Base-by-base conservation (phyloP, 2,329 filamentous ascomycete species). In the Phyllosticta citriasiana region DNA sequence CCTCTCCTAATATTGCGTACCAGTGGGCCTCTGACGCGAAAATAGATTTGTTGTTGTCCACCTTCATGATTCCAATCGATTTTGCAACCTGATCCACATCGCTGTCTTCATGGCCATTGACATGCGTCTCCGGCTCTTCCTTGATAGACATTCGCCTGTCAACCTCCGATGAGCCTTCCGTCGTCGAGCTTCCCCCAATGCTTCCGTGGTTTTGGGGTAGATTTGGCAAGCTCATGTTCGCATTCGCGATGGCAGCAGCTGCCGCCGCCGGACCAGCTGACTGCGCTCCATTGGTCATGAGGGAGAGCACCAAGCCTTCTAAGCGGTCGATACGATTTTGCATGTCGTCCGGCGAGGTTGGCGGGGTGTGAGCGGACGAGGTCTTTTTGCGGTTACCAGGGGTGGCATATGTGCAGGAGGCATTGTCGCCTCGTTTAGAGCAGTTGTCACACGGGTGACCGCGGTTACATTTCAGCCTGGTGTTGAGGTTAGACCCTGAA, bases 291-390 rank as follows among this genome's bases (percentile, higher is more conserved):
- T 89, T 92, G 70, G 93, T 93, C 93, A 97, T 97, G 71, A 97
- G 76, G 27, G 91, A 95, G 66, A 97, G 77, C 64, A 97, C 93
- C 73, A 97, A 79, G 67, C 89, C 88, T 81, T 97, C 93, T 66
- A 97, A 81, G 68, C 93, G 85, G 78, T 97, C 92, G 77, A 97
- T 97, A 73, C 94, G 88, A 72, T 95, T 96, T 78, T 97, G 93
- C 93, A 97, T 97, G 75, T 97, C 93, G 81, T 96, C 92, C 57
- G 93, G 91, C 67, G 82, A 80, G 61, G 82, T 80, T 76, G 84
- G 76, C 57, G 77, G 66, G 60, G 77, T 82, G 74, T 87, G 83
- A 70, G 79, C 80, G 61, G 68, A 68, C 47, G 75, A 67, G 62
- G 74, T 86, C 80, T 90, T 95, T 76, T 90, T 94, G 67, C 90